Evolutionary conservation across 805 yeast species (phyloP), one percentile per base, ranked within the genome.

Genomic region (Metschnikowia lunata): DNA sequence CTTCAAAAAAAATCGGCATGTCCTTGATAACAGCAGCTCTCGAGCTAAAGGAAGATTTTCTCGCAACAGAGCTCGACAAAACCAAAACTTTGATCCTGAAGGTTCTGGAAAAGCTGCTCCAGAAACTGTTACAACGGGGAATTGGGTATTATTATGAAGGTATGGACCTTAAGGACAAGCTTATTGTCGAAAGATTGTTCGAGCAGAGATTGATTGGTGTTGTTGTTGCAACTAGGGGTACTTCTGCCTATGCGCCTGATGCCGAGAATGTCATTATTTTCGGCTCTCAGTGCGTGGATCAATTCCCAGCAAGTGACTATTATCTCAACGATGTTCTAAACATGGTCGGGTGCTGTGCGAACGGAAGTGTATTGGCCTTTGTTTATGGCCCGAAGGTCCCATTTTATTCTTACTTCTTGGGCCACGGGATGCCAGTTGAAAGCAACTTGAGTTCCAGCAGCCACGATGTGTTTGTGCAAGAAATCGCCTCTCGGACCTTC

Each of bases 371-470:
- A 0, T 51, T 78, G 30, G 66, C 91, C 5, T 69, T 81, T 46
- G 83, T 96, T 0, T 75, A 74, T 38, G 50, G 74, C 0, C 57
- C 79, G 2, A 80, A 75, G 52, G 65, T 77, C 26, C 76, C 72
- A 1, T 90, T 85, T 57, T 88, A 85, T 61, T 77, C 74, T 42
- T 80, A 82, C 55, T 87, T 90, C 58, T 58, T 93, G 40, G 72
- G 67, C 12, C 88, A 85, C 48, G 78, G 96, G 0, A 60, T 88
- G 10, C 97, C 98, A 0, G 69, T 88, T 26, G 99, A 95, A 61
- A 88, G 97, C 63, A 78, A 74, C 53, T 58, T 89, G 50, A 76
- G 75, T 44, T 63, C 69, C 13, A 64, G 66, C 43, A 51, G 89
- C 11, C 82, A 78, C 47, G 97, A 93, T 59, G 72, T 78, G 0